phyloP scores from a whole-genome alignment of 75 land plant species.

The Cupressus sempervirens region DNA sequence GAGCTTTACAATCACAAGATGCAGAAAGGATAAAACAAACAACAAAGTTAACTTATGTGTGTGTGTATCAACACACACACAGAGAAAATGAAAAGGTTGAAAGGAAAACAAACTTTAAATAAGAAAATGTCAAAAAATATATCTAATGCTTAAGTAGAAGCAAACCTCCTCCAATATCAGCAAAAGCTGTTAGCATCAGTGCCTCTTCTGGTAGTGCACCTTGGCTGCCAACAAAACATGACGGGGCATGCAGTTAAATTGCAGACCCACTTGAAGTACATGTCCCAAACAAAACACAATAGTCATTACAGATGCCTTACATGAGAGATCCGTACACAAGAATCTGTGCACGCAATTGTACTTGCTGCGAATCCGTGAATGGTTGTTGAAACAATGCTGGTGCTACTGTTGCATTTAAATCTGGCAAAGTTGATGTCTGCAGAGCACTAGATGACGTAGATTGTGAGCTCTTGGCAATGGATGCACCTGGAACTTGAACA shows the following conservation, averaged over 20 bases:
- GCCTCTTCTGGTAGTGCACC: slow-evolving; percentile 82
- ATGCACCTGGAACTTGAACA: not conserved
- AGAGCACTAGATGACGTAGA: slow-evolving; percentile 13
- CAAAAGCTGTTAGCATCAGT: slow-evolving; percentile 77
- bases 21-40: not conserved
- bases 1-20: not conserved
- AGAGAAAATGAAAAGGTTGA: not conserved
- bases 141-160: not conserved
- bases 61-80: not conserved
- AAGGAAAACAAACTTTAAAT: not conserved
- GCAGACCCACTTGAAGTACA: not conserved
- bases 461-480: slow-evolving; percentile 18
- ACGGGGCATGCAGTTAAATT: not conserved
- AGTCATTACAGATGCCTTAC: slow-evolving; percentile 38
- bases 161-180: slow-evolving; percentile 36
- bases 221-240: slow-evolving; percentile 43
- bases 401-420: slow-evolving; percentile 51
- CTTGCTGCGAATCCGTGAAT: slow-evolving; percentile 79
- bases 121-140: not conserved
- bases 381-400: slow-evolving; percentile 57
- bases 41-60: not conserved
- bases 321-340: slow-evolving; percentile 93
- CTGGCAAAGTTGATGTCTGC: slow-evolving; percentile 43
- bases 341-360: slow-evolving; percentile 88
- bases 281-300: not conserved